phyloP scores from a whole-genome alignment of 257 asterid species.

The Perilla frutescens region DNA sequence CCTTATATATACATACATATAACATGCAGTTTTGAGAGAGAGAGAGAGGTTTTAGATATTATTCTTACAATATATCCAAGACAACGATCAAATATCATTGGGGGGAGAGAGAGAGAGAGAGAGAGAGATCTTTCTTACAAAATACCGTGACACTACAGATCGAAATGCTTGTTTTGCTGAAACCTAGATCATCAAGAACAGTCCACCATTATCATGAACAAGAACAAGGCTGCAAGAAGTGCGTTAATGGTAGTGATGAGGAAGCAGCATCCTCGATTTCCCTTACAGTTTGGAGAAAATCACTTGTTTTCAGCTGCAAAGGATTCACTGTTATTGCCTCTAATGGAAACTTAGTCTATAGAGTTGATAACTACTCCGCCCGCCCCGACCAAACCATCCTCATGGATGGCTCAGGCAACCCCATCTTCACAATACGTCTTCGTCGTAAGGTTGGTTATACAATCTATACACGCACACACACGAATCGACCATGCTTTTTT shows the following conservation, averaged over 20 bases:
- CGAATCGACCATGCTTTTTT: no score
- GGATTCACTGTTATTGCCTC: constrained; percentile 80
- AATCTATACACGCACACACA: background rate
- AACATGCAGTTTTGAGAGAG: no score
- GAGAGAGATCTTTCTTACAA: no score
- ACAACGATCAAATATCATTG: background rate
- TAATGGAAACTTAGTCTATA: constrained; percentile 59
- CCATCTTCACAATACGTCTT: constrained; percentile 54
- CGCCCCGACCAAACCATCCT: constrained; percentile 50
- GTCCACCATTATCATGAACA: constrained; percentile 45
- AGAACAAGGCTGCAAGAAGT: constrained; percentile 8
- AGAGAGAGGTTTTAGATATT: background rate
- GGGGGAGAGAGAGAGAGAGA: no score
- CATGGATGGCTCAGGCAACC: constrained; percentile 72
- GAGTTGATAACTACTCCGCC: constrained; percentile 70
- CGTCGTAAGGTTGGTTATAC: constrained; percentile 67
- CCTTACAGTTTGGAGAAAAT: constrained; percentile 78
- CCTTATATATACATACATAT: background rate
- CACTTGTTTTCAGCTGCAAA: constrained; percentile 69
- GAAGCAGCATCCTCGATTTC: constrained; percentile 22
- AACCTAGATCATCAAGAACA: constrained; percentile 42
- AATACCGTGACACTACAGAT: background rate
- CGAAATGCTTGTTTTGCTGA: constrained; percentile 54
- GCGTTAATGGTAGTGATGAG: background rate
- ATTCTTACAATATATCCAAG: background rate